Evolutionary conservation across 2,329 filamentous ascomycete species (phyloP).

Genomic region (Alternaria postmessia): DNA sequence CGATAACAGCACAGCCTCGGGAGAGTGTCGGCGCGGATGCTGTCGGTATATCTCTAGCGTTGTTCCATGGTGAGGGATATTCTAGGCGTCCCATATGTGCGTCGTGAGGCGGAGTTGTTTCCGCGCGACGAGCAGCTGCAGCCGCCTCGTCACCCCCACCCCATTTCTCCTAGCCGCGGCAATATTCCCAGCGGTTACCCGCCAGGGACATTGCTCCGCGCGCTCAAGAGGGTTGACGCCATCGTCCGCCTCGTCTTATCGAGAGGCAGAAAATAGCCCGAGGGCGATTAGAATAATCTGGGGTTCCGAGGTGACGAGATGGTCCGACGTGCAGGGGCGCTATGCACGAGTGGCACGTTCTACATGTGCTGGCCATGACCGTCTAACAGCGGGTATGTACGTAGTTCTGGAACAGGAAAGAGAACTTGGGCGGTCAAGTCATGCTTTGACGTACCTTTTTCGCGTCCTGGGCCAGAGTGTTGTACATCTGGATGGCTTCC

Average conservation of each 20-base stretch:
- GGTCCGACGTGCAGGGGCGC: slow-evolving; percentile 24
- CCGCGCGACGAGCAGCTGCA: slow-evolving; percentile 8
- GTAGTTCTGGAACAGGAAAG: slow-evolving; percentile 6
- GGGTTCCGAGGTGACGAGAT: slow-evolving; percentile 26
- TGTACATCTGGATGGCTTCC: slow-evolving; percentile 44
- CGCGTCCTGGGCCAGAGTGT: slow-evolving; percentile 43
- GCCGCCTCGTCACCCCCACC: slow-evolving; percentile 21
- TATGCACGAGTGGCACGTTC: slow-evolving; percentile 12
- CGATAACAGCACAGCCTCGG: slow-evolving; percentile 8
- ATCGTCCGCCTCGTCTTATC: slow-evolving; percentile 5
- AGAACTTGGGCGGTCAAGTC: not conserved
- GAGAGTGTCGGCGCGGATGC: not conserved
- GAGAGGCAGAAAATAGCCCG: slow-evolving; percentile 12
- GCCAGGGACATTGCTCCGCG: slow-evolving; percentile 13
- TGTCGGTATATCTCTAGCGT: slow-evolving; percentile 8
- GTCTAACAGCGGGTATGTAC: slow-evolving; percentile 25
- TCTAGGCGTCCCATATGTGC: slow-evolving; percentile 10
- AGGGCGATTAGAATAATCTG: slow-evolving; percentile 17
- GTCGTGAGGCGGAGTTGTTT: slow-evolving; percentile 2
- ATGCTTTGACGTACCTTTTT: slow-evolving; percentile 41
- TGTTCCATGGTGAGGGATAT: not conserved
- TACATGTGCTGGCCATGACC: slow-evolving; percentile 9
- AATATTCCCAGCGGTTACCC: slow-evolving; percentile 8
- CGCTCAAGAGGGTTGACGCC: slow-evolving; percentile 1
- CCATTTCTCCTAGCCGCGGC: slow-evolving; percentile 14